A percentile compares a stretch with the other conserved stretches of the same genome.
These are phyloP conservation scores for Trichoderma sp. DNA, from an alignment of 2,329 filamentous ascomycete genomes.

Conservation along the genomic window DNA sequence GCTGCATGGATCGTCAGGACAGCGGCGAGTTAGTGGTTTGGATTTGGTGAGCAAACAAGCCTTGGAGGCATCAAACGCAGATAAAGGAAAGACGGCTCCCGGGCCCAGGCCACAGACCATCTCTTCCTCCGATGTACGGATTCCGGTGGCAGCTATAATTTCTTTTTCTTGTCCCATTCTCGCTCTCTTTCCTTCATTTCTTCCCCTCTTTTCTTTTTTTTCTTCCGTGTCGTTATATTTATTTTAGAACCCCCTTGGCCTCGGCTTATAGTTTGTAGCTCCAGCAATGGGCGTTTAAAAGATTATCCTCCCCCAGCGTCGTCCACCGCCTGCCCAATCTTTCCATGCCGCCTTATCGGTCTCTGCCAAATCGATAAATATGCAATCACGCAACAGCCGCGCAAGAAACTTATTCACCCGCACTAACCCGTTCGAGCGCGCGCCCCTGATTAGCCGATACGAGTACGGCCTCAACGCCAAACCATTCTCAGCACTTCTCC, in stretches of 20 bases:
- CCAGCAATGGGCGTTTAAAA: background rate
- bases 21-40: background rate
- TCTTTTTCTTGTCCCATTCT: background rate
- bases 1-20: slow-evolving; percentile 2
- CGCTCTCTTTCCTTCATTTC: background rate
- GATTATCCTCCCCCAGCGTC: background rate
- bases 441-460: slow-evolving; percentile 20
- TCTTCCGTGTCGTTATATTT: background rate
- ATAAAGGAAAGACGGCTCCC: slow-evolving; percentile 9
- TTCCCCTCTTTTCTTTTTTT: background rate
- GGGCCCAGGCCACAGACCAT: background rate
- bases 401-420: background rate
- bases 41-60: background rate
- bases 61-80: slow-evolving; percentile 10
- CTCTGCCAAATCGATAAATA: background rate
- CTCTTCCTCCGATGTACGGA: background rate
- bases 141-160: background rate
- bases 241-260: background rate
- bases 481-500: slow-evolving; percentile 16
- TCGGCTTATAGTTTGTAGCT: background rate
- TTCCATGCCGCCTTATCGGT: background rate
- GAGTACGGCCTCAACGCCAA: slow-evolving; percentile 14
- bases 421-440: slow-evolving; percentile 20
- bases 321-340: background rate
- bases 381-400: slow-evolving; percentile 1